Base-by-base conservation (phyloP, 108 stramenopile genomes). In the Conticribra guillardii region DNA sequence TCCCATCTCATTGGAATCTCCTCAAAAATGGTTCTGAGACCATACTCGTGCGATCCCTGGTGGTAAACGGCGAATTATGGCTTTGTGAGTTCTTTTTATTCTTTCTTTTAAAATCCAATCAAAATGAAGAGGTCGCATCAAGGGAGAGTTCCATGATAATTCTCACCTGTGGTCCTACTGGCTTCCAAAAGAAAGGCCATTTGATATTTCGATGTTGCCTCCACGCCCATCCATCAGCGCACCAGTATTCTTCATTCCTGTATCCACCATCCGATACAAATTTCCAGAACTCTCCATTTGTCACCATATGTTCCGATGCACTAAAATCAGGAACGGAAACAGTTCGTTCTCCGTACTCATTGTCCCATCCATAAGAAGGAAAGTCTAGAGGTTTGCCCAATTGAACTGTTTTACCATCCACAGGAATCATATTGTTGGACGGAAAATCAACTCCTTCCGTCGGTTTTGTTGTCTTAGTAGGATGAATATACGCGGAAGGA, bases 301-400 rank as follows among this genome's bases (percentile, higher is more conserved):
- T 89, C n/a, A 96, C 82, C 91, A 94, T 94, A 85, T 88, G 83
- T 67, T 95, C 84, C 46, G 85, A 81, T 22, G 95, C 96, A 15
- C 62, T 53, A 69, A 97, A 98, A 17, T 86, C 61, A 14, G 91
- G 89, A 31, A 97, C 96, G 2, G 73, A 64, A 16, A 92, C 80
- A 24, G 80, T 74, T 11, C 95, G 87, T 54, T 83, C 76, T 14
- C 97, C 97, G 69, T 97, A 98, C 63, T 97, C 97, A 71, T 96
- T 98, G 78, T 98, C 97, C 96, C 96, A 98, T 44, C 96, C 96
- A 69, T 84, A 98, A 3, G 91, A 89, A 8, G 96, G 95, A 73
- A 95, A 95, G 41, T 89, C 82, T 4, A 80, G 55, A 3, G 93
- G 94, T 66, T 98, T 98, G 9, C 97, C 97, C 41, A 98, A 80